phyloP scores from a whole-genome alignment of 306 rosid species.

The Prunus kanzakura region DNA sequence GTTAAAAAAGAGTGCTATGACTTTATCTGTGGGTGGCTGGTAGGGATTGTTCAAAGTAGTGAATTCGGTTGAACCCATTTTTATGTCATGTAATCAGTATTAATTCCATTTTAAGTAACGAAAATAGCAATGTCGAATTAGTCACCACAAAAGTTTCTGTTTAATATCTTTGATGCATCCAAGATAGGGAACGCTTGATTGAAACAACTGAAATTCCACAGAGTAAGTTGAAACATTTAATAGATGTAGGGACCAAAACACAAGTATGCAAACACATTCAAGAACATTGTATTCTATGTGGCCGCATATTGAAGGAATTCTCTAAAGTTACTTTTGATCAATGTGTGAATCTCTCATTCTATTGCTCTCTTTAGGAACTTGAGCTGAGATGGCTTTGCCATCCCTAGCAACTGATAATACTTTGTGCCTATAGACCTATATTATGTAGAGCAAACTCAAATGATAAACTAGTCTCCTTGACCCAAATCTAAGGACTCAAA shows the following conservation, averaged over 20 bases:
- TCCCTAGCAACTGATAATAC: background rate
- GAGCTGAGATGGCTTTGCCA: background rate
- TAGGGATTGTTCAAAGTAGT: background rate
- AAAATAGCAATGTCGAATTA: background rate
- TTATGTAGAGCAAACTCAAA: background rate
- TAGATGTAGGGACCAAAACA: background rate
- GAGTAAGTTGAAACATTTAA: background rate
- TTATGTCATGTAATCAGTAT: background rate
- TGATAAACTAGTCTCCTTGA: background rate
- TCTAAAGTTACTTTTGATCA: background rate
- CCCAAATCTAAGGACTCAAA: background rate
- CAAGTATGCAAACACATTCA: background rate
- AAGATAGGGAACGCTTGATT: background rate
- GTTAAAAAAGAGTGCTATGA: background rate
- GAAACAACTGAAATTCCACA: background rate
- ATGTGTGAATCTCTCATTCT: background rate
- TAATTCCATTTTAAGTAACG: background rate
- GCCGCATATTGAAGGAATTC: background rate
- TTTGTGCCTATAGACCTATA: background rate
- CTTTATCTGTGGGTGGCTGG: background rate
- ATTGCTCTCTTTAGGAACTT: background rate
- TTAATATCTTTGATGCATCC: background rate
- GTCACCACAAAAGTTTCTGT: background rate
- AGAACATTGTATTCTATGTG: background rate
- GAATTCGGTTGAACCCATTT: background rate